Conservation (phyloP, 176 grass and related monocot species). For the Zoysia japonica region DNA sequence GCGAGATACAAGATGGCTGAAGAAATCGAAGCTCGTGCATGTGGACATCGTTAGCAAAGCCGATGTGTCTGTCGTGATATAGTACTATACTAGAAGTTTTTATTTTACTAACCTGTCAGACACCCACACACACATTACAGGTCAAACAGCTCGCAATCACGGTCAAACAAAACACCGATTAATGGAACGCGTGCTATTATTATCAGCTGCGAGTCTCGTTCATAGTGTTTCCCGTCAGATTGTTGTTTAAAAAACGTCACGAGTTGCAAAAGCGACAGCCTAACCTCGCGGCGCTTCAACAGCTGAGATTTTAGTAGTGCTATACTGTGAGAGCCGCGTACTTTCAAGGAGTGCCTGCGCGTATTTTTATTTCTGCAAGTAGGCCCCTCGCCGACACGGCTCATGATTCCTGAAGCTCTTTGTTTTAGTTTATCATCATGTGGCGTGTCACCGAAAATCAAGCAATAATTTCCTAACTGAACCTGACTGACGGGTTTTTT, state of each 20-base stretch:
- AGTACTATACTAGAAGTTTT: too few species aligned
- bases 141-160: constrained; percentile 44
- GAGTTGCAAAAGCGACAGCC: constrained; percentile 49
- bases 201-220: constrained; percentile 24
- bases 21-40: background rate
- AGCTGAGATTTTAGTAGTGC: background rate
- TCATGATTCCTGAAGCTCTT: background rate
- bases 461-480: background rate
- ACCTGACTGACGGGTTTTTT: too few species aligned
- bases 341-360: too few species aligned
- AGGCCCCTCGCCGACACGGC: background rate
- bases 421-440: background rate
- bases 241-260: constrained; percentile 37
- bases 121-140: constrained; percentile 23
- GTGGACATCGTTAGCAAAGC: constrained; percentile 28
- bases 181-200: constrained; percentile 2
- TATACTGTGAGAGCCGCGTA: background rate
- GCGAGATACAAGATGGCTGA: background rate
- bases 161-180: constrained; percentile 39
- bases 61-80: constrained; percentile 28
- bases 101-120: background rate
- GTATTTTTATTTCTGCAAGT: background rate
- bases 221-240: constrained; percentile 35
- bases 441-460: background rate
- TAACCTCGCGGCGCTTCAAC: constrained; percentile 11